Conservation (phyloP, 2,329 filamentous ascomycete genomes). For the Fusarium keratoplasticum region DNA sequence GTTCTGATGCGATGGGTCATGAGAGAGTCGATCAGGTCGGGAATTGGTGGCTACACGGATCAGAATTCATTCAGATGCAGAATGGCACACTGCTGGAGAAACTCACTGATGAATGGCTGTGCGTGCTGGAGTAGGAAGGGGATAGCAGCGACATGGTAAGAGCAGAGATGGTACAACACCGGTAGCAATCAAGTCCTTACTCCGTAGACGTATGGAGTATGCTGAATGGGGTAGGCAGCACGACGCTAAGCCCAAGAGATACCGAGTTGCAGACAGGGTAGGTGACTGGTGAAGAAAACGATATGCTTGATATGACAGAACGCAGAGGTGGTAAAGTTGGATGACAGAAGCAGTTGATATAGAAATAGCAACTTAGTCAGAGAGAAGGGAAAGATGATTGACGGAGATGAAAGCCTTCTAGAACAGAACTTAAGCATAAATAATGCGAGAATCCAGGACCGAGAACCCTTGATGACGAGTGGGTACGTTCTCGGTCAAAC, state of each 20-base stretch:
- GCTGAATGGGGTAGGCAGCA: background rate
- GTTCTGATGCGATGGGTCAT: background rate
- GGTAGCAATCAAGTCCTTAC: background rate
- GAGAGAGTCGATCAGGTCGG: background rate
- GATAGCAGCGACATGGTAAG: background rate
- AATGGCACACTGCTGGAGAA: background rate
- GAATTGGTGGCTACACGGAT: background rate
- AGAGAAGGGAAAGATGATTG: background rate
- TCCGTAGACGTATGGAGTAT: background rate
- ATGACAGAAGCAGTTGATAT: background rate
- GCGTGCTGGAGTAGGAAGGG: background rate
- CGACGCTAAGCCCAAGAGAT: background rate
- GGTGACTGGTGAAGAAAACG: background rate
- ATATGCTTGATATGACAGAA: background rate
- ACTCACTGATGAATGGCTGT: background rate
- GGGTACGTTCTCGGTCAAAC: background rate
- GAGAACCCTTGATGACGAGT: background rate
- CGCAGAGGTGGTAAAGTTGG: background rate
- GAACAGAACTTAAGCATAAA: background rate
- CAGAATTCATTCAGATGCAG: background rate
- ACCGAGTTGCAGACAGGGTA: background rate
- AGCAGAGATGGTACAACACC: background rate
- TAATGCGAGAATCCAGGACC: background rate
- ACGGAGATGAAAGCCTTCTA: background rate
- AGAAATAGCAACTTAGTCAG: background rate